These are phyloP conservation scores for Chalara sp. DNA, from an alignment of 2,329 filamentous ascomycete genomes.

Conservation along the genomic window DNA sequence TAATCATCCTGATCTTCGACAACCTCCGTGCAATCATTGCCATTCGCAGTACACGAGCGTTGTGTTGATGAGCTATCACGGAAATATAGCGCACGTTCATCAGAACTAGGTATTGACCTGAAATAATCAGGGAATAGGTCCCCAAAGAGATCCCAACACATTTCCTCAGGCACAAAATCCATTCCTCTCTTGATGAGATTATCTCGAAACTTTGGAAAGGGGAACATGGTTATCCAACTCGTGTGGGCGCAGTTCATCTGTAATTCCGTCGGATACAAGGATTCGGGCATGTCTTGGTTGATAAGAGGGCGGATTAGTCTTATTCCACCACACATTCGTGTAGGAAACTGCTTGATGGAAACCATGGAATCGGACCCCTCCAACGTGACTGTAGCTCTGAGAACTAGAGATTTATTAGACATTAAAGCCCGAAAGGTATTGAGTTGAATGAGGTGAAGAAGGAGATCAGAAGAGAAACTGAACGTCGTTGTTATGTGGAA, in stretches of 20 bases:
- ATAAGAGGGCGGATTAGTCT: conserved; percentile 5
- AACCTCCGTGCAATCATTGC: background rate
- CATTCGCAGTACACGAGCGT: background rate
- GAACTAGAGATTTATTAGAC: conserved; percentile 11
- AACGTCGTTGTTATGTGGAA: conserved; percentile 3
- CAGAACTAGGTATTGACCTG: background rate
- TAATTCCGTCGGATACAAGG: conserved; percentile 8
- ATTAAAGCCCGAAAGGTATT: conserved; percentile 12
- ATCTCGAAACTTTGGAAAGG: conserved; percentile 15
- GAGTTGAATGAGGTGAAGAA: conserved; percentile 14
- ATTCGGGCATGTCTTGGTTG: conserved; percentile 4
- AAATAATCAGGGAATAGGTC: conserved; percentile 11
- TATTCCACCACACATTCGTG: conserved; percentile 7
- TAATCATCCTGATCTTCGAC: conserved; percentile 3
- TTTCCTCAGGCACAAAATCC: conserved; percentile 8
- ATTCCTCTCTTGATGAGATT: conserved; percentile 13
- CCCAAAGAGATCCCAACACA: conserved; percentile 9
- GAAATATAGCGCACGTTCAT: conserved; percentile 1
- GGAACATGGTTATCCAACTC: conserved; percentile 12
- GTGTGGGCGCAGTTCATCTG: conserved; percentile 10
- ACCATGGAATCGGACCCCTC: conserved; percentile 1
- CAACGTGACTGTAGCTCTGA: conserved; percentile 1
- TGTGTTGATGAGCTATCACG: background rate
- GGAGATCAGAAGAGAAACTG: conserved; percentile 11
- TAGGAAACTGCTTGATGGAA: conserved; percentile 3